A percentile compares a stretch with the other conserved stretches of the same genome.
Conservation (phyloP, 176 grass and related monocot genomes). For the Areca catechu region DNA sequence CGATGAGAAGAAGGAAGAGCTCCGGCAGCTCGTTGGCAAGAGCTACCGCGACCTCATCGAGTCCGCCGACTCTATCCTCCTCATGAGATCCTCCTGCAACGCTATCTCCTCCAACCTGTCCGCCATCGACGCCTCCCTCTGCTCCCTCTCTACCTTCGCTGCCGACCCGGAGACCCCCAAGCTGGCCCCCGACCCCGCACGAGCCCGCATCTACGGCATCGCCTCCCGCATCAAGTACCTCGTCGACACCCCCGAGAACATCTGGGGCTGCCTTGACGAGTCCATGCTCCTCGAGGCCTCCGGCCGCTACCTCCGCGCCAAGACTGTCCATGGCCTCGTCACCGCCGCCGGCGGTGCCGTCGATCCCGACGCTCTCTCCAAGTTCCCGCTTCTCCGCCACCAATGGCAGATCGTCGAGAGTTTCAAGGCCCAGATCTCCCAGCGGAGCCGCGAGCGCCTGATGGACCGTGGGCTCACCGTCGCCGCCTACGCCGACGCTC, state of each 20-base stretch:
- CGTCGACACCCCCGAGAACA: conserved; percentile 97
- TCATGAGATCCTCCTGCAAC: conserved; percentile 82
- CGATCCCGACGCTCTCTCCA: conserved; percentile 38
- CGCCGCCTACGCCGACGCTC: conserved; percentile 69
- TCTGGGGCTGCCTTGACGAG: conserved; percentile 93
- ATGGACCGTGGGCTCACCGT: conserved; percentile 54
- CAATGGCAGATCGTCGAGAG: conserved; percentile 90
- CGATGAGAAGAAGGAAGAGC: conserved; percentile 89
- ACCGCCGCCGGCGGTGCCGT: background rate
- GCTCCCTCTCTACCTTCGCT: conserved; percentile 48
- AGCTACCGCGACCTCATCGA: conserved; percentile 98
- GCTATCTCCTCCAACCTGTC: conserved; percentile 57
- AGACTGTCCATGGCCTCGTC: conserved; percentile 61
- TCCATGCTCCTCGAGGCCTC: conserved; percentile 81
- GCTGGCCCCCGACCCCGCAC: conserved; percentile 27
- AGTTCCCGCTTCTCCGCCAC: conserved; percentile 72
- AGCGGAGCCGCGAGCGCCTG: conserved; percentile 68
- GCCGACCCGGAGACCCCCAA: conserved; percentile 8
- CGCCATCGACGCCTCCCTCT: conserved; percentile 53
- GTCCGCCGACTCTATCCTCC: conserved; percentile 84
- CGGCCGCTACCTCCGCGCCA: conserved; percentile 67
- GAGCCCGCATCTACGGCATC: conserved; percentile 47
- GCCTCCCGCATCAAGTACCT: conserved; percentile 87
- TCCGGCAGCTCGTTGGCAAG: conserved; percentile 86
- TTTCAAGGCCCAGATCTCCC: conserved; percentile 76